A percentile compares a stretch with the other conserved stretches of the same genome.
These are phyloP conservation scores for Zasmidium cellare DNA, from an alignment of 2,329 filamentous ascomycete genomes.

Conservation along the genomic window DNA sequence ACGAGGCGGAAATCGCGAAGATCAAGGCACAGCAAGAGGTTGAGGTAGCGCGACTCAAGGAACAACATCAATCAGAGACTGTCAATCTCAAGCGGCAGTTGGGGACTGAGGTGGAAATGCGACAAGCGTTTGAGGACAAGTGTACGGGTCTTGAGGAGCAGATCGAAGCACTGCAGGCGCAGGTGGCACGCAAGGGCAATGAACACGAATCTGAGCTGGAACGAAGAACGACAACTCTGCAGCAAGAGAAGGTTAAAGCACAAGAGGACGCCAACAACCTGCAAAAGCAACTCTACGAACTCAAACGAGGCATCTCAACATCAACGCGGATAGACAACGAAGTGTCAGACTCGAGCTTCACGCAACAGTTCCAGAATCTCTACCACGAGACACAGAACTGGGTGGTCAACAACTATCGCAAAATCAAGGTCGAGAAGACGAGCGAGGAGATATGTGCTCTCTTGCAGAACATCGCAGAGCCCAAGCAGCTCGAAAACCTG, in stretches of 20 bases:
- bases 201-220: constrained; percentile 18
- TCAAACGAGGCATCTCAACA: constrained; percentile 72
- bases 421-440: constrained; percentile 52
- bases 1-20: constrained; percentile 18
- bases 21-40: background rate
- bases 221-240: background rate
- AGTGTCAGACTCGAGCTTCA: constrained; percentile 66
- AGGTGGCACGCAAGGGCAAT: constrained; percentile 14
- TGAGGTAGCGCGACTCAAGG: constrained; percentile 5
- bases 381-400: constrained; percentile 72
- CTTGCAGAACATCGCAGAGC: constrained; percentile 24
- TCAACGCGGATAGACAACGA: constrained; percentile 63
- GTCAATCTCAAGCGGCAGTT: constrained; percentile 18
- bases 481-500: constrained; percentile 24
- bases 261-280: constrained; percentile 21
- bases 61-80: constrained; percentile 14
- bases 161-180: constrained; percentile 12
- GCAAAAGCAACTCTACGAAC: constrained; percentile 60
- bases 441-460: constrained; percentile 21
- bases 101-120: constrained; percentile 24
- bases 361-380: constrained; percentile 59
- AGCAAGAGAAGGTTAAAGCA: constrained; percentile 14
- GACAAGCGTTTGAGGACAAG: constrained; percentile 24
- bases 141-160: constrained; percentile 19
- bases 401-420: constrained; percentile 69